A percentile compares a stretch with the other conserved stretches of the same genome.
phyloP scores from a whole-genome alignment of 2,329 filamentous ascomycete species.

The Tolypocladium endophyticum region DNA sequence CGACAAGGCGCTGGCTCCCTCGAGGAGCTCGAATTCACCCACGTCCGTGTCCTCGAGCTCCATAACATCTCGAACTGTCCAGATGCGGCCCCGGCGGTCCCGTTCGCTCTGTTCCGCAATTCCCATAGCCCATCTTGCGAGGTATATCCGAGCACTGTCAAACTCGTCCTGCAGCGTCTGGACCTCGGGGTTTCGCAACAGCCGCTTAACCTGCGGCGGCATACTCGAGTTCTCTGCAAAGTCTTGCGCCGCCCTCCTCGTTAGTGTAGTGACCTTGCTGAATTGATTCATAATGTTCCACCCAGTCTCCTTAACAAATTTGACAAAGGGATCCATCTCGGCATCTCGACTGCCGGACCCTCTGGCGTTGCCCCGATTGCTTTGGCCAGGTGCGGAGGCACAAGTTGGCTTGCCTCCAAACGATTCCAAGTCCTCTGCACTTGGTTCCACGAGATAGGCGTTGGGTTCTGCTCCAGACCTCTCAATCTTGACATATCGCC shows the following conservation, averaged over 20 bases:
- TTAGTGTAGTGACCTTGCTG: slow-evolving; percentile 95
- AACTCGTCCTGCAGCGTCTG: slow-evolving; percentile 95
- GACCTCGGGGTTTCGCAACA: slow-evolving; percentile 87
- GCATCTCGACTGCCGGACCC: slow-evolving; percentile 45
- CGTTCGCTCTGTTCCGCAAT: slow-evolving; percentile 94
- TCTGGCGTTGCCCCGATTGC: slow-evolving; percentile 18
- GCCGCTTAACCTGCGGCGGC: slow-evolving; percentile 73
- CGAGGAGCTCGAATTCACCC: slow-evolving; percentile 89
- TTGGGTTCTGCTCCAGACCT: slow-evolving; percentile 78
- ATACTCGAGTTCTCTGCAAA: slow-evolving; percentile 84
- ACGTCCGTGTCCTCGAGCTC: slow-evolving; percentile 92
- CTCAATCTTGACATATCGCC: slow-evolving; percentile 72
- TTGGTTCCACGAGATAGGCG: slow-evolving; percentile 84
- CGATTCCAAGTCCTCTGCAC: slow-evolving; percentile 68
- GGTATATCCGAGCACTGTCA: slow-evolving; percentile 86
- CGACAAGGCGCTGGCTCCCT: slow-evolving; percentile 63
- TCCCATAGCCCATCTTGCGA: slow-evolving; percentile 96
- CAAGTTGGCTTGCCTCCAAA: slow-evolving; percentile 58
- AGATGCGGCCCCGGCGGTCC: slow-evolving; percentile 77
- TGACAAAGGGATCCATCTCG: slow-evolving; percentile 85
- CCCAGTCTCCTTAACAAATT: slow-evolving; percentile 85
- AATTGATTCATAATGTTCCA: slow-evolving; percentile 97
- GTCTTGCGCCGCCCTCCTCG: slow-evolving; percentile 80
- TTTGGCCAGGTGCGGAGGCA: slow-evolving; percentile 17
- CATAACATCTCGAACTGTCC: slow-evolving; percentile 85